phyloP scores from a whole-genome alignment of 1,139 yeast genomes.

The Saccharomyces hybrid region DNA sequence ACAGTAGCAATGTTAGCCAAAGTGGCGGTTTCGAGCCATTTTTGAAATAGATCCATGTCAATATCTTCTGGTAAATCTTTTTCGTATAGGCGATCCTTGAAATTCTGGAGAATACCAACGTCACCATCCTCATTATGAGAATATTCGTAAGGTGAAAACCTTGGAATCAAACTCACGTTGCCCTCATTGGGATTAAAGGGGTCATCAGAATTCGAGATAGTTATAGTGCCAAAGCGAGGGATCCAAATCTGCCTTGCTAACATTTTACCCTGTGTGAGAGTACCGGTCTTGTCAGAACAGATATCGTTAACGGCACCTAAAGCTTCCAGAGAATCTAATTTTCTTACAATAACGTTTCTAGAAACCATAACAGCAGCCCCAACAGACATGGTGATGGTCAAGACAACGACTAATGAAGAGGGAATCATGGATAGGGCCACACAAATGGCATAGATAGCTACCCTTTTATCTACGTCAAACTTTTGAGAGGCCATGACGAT shows the following conservation, averaged over 20 bases:
- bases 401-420: conserved; percentile 94
- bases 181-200: conserved; percentile 74
- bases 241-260: conserved; percentile 84
- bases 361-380: conserved; percentile 96
- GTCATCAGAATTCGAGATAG: conserved; percentile 52
- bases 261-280: conserved; percentile 92
- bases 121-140: conserved; percentile 46
- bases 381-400: conserved; percentile 90
- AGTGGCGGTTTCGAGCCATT: conserved; percentile 63
- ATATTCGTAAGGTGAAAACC: conserved; percentile 41
- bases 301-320: conserved; percentile 93
- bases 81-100: conserved; percentile 37
- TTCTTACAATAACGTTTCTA: conserved; percentile 84
- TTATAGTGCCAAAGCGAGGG: conserved; percentile 64
- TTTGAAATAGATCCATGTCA: conserved; percentile 39
- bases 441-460: conserved; percentile 89
- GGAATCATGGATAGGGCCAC: conserved; percentile 98
- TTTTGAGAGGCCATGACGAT: conserved; percentile 84
- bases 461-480: conserved; percentile 88
- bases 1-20: conserved; percentile 77
- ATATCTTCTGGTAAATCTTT: conserved; percentile 35
- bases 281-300: conserved; percentile 94
- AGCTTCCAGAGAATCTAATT: conserved; percentile 92
- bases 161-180: conserved; percentile 37
- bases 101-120: conserved; percentile 38